Percentiles rank a stretch among this genome's conserved stretches.
These are phyloP conservation scores for Nitzschia palea DNA, from an alignment of 108 stramenopile species.

Conservation along the genomic window DNA sequence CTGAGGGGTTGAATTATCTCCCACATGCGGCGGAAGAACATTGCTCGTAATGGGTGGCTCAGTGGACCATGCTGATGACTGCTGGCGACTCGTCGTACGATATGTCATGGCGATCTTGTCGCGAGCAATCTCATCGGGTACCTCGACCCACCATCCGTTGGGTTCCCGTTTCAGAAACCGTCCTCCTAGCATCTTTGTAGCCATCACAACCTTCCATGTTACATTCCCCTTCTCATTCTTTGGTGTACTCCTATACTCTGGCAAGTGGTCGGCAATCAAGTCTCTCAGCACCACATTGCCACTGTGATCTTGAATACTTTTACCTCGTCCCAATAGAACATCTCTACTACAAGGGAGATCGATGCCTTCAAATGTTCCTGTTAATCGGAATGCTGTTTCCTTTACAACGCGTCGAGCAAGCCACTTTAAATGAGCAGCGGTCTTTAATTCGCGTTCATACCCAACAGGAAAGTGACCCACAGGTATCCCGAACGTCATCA, in stretches of 20 bases:
- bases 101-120: constrained; percentile 18
- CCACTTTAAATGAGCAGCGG: constrained; percentile 7
- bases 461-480: neutral
- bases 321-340: constrained; percentile 33
- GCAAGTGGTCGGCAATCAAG: neutral
- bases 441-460: constrained; percentile 2
- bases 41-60: too few species aligned
- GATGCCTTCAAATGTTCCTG: neutral
- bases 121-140: constrained; percentile 1
- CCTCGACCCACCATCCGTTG: constrained; percentile 23
- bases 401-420: neutral
- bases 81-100: too few species aligned
- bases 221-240: neutral
- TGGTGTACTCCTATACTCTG: neutral
- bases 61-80: too few species aligned
- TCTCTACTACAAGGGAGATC: constrained; percentile 14
- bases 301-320: constrained; percentile 17
- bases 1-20: too few species aligned
- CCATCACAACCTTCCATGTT: constrained; percentile 3
- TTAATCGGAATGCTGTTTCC: neutral
- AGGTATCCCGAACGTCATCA: constrained; percentile 12
- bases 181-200: neutral
- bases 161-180: constrained; percentile 17
- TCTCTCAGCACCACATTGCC: constrained; percentile 2
- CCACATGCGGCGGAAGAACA: too few species aligned